Evolutionary conservation across 768 basidiomycete species (phyloP).

Genomic region (Rhizopogon vinicolor): DNA sequence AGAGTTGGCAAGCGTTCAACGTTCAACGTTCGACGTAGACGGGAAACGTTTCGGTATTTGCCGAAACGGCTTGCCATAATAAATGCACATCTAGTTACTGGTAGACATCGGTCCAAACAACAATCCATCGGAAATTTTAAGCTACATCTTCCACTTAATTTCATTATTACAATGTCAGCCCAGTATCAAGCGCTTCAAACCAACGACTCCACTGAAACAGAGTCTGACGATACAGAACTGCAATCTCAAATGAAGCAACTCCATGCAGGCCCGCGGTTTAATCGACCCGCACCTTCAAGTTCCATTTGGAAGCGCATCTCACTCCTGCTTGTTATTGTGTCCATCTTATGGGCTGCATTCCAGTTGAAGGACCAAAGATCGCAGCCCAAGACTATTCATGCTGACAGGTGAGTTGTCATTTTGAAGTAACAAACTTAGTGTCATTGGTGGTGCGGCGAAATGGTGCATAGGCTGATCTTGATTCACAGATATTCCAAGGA

Average conservation of each 20-base stretch:
- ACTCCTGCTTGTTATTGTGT: constrained; percentile 35
- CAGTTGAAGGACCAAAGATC: constrained; percentile 21
- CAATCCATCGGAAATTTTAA: too few species aligned
- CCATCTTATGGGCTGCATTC: constrained; percentile 42
- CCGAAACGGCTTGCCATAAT: too few species aligned
- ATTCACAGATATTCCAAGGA: constrained; percentile 74
- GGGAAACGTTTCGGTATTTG: too few species aligned
- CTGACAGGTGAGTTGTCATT: constrained; percentile 47
- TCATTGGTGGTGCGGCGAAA: background rate
- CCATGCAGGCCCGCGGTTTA: constrained; percentile 29
- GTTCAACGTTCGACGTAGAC: too few species aligned
- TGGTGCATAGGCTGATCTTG: background rate
- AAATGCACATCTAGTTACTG: too few species aligned
- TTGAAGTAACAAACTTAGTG: background rate
- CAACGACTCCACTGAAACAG: background rate
- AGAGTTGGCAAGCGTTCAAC: too few species aligned
- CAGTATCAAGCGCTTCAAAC: background rate
- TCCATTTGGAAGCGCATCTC: constrained; percentile 42
- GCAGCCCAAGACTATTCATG: constrained; percentile 50
- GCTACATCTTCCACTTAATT: too few species aligned
- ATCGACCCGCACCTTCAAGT: constrained; percentile 29
- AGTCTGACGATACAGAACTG: background rate
- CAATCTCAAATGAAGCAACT: background rate
- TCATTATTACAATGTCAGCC: too few species aligned
- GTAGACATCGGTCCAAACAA: too few species aligned